Conservation (phyloP, 495 filamentous ascomycete species). For the Bathelium albidoporum region DNA sequence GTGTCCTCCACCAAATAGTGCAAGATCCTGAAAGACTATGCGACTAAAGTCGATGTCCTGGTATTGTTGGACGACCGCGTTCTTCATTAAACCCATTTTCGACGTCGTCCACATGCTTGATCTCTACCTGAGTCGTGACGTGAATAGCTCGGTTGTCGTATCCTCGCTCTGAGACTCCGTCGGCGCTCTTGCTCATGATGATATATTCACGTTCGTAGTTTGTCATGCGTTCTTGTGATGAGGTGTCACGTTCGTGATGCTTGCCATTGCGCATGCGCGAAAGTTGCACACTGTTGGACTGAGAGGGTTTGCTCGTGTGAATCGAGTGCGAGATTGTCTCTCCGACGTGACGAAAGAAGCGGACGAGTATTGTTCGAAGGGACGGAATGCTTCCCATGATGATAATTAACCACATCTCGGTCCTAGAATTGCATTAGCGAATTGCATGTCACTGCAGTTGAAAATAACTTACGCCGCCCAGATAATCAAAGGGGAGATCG, state of each 20-base stretch:
- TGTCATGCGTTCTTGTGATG: not conserved
- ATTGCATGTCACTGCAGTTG: not conserved
- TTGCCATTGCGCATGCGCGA: not conserved
- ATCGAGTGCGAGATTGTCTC: not conserved
- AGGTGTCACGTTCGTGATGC: not conserved
- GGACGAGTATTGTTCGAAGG: not conserved
- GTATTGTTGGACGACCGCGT: not conserved
- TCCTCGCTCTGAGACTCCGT: not conserved
- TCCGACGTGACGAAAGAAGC: not conserved
- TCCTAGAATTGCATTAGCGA: not conserved
- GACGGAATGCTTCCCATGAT: conserved; percentile 3
- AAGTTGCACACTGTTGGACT: not conserved
- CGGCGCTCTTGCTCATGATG: not conserved
- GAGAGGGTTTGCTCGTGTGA: not conserved
- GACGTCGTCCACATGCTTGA: not conserved
- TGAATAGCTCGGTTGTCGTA: not conserved
- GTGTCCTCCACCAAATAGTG: too few relatives aligned
- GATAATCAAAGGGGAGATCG: not conserved
- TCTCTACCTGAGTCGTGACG: not conserved
- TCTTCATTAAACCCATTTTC: not conserved
- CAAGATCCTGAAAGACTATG: not conserved
- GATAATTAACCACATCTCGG: conserved; percentile 10
- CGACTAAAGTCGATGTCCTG: not conserved
- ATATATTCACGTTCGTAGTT: not conserved
- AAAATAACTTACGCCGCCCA: not conserved